phyloP scores from a whole-genome alignment of 2,329 filamentous ascomycete species.

The Fonsecaea erecta region DNA sequence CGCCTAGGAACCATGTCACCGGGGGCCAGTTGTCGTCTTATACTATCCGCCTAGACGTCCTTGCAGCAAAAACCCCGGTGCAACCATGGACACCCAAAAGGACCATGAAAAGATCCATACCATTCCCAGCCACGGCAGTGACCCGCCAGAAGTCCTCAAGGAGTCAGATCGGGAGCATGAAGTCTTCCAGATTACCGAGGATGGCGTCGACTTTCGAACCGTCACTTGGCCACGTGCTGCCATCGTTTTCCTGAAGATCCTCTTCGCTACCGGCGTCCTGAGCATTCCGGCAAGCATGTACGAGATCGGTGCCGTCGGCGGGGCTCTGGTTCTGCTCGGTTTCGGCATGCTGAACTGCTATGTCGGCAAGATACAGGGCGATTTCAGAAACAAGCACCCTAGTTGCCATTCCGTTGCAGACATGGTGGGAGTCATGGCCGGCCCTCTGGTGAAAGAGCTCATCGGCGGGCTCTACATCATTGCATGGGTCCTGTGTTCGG shows the following conservation, averaged over 20 bases:
- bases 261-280: constrained; percentile 55
- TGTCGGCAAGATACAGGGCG: constrained; percentile 54
- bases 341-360: constrained; percentile 53
- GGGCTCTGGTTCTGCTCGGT: constrained; percentile 54
- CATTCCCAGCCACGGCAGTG: neutral
- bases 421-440: constrained; percentile 63
- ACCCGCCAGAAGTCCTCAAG: neutral
- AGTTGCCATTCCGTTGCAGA: constrained; percentile 59
- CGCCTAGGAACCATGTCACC: neutral
- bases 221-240: constrained; percentile 59
- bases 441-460: constrained; percentile 57
- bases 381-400: constrained; percentile 57
- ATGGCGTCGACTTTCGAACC: constrained; percentile 58
- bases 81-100: neutral
- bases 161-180: constrained; percentile 41
- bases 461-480: constrained; percentile 62
- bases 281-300: constrained; percentile 56
- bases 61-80: neutral
- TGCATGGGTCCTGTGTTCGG: constrained; percentile 48
- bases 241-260: constrained; percentile 58
- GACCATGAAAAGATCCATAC: neutral
- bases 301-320: constrained; percentile 54
- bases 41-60: neutral
- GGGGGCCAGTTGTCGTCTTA: neutral
- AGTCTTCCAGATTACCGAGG: constrained; percentile 56